Evolutionary conservation across 306 rosid genomes (phyloP).

Genomic region (Mucuna pruriens): DNA sequence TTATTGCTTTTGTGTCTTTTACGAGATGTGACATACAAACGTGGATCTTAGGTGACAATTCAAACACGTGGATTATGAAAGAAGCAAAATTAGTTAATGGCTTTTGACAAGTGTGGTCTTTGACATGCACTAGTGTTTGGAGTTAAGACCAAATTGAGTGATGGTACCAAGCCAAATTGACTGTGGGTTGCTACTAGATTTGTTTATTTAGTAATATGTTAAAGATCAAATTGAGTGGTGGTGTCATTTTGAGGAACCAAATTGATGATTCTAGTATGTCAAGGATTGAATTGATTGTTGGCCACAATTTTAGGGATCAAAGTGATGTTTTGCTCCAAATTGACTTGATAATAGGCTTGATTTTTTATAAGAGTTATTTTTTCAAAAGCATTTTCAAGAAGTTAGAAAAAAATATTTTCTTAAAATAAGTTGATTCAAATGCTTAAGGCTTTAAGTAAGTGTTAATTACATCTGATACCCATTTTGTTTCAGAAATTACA

Average conservation of each 20-base stretch:
- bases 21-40: not conserved
- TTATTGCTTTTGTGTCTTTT: not conserved
- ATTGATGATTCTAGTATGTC: not conserved
- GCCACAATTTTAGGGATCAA: not conserved
- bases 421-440: not conserved
- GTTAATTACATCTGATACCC: not conserved
- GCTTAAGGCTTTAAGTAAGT: not conserved
- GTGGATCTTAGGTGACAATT: not conserved
- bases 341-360: not conserved
- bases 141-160: not conserved
- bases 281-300: not conserved
- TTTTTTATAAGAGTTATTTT: not conserved
- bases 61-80: not conserved
- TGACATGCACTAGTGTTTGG: not conserved
- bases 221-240: not conserved
- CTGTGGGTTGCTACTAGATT: not conserved
- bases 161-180: not conserved
- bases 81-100: not conserved
- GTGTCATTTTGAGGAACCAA: not conserved
- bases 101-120: not conserved
- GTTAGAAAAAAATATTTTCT: not conserved
- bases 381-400: not conserved
- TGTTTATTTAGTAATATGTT: not conserved
- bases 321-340: not conserved
- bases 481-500: not conserved